These are phyloP conservation scores for Pyrenula massariospora DNA, from an alignment of 495 filamentous ascomycete genomes.

Conservation along the genomic window DNA sequence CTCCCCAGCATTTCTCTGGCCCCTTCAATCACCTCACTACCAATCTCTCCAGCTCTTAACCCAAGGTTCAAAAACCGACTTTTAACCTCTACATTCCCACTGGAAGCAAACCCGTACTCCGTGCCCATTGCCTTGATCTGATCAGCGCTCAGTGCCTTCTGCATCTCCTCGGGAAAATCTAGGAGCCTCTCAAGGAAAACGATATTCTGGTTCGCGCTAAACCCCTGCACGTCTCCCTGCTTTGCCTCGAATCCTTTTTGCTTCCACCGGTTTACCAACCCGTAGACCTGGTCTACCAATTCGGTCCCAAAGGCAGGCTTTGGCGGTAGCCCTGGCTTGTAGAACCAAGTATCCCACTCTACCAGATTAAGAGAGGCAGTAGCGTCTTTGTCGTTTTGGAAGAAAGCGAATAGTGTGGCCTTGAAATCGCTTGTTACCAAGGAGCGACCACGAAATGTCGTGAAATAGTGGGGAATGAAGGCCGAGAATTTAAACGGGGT, in stretches of 20 bases:
- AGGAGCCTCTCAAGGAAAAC: conserved; percentile 78
- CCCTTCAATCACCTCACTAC: conserved; percentile 41
- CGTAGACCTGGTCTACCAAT: conserved; percentile 75
- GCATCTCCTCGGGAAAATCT: conserved; percentile 33
- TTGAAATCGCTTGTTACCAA: conserved; percentile 92
- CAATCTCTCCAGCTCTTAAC: conserved; percentile 57
- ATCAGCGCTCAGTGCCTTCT: conserved; percentile 43
- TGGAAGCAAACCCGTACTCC: conserved; percentile 54
- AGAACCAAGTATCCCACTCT: conserved; percentile 86
- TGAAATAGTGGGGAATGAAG: conserved; percentile 93
- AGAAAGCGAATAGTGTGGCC: conserved; percentile 74
- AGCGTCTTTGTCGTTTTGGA: conserved; percentile 51
- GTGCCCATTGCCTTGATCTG: conserved; percentile 57
- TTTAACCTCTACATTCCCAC: conserved; percentile 75
- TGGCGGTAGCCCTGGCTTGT: conserved; percentile 70
- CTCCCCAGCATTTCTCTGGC: conserved; percentile 63
- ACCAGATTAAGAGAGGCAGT: conserved; percentile 54
- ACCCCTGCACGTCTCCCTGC: conserved; percentile 52
- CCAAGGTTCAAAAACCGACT: conserved; percentile 67
- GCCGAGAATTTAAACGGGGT: conserved; percentile 80
- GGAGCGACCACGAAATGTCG: conserved; percentile 64
- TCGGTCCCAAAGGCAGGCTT: conserved; percentile 82
- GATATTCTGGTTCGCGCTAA: conserved; percentile 76
- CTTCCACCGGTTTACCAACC: conserved; percentile 66
- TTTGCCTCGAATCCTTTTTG: conserved; percentile 46